phyloP scores from a whole-genome alignment of 495 filamentous ascomycete species.

The Penicillium daleae region DNA sequence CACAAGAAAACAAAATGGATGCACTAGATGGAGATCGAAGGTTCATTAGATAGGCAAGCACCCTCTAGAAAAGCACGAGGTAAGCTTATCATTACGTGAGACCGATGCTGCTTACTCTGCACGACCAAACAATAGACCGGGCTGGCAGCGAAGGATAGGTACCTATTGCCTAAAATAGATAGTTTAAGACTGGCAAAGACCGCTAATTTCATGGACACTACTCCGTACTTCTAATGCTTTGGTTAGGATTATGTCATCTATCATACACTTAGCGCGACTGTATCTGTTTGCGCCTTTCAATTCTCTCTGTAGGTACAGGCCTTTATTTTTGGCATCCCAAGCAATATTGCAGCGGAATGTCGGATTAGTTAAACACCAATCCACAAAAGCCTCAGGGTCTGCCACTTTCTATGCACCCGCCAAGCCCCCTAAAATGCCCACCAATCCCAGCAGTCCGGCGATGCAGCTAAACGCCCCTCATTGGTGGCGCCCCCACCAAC shows the following conservation, averaged over 20 bases:
- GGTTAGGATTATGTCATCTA: no score
- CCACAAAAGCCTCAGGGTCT: neutral
- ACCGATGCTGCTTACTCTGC: neutral
- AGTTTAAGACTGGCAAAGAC: neutral
- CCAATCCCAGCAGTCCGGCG: neutral
- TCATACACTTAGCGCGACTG: neutral
- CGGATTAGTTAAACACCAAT: neutral
- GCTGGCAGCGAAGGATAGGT: neutral
- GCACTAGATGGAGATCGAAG: no score
- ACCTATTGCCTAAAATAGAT: neutral
- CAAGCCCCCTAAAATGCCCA: conserved; percentile 5
- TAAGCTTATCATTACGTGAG: neutral
- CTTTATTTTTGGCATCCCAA: neutral
- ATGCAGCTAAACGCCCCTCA: neutral
- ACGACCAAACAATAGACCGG: neutral
- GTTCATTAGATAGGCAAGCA: no score
- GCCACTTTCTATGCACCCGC: neutral
- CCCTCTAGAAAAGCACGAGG: no score
- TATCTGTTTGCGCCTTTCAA: no score
- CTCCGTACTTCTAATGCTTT: no score
- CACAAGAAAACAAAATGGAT: no score
- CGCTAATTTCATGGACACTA: neutral
- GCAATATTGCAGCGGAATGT: neutral
- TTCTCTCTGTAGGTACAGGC: no score
- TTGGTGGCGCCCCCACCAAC: conserved; percentile 1